These are phyloP conservation scores for Hymenoscyphus infarciens DNA, from an alignment of 2,329 filamentous ascomycete genomes.

Conservation along the genomic window DNA sequence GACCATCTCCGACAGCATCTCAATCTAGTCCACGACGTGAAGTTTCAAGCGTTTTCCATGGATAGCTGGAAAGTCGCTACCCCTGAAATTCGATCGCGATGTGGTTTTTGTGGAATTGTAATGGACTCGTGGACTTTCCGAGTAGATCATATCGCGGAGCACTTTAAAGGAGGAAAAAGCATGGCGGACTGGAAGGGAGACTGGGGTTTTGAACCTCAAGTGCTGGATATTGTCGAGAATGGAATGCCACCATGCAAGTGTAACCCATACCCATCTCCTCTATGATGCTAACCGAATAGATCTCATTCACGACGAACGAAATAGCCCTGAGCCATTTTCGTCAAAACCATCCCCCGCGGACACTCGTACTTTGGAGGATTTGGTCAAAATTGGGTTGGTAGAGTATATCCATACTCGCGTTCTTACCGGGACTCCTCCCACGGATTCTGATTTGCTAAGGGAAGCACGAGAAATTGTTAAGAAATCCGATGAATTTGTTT, in stretches of 20 bases:
- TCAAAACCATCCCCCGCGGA: slow-evolving; percentile 41
- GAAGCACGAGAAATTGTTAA: slow-evolving; percentile 59
- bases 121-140: slow-evolving; percentile 60
- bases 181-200: slow-evolving; percentile 70
- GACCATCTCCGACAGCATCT: slow-evolving; percentile 66
- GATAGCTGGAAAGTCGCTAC: slow-evolving; percentile 58
- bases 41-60: slow-evolving; percentile 62
- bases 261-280: slow-evolving; percentile 23
- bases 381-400: slow-evolving; percentile 55
- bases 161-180: slow-evolving; percentile 62
- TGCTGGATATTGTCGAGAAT: slow-evolving; percentile 62
- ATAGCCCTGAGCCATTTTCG: slow-evolving; percentile 51
- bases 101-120: slow-evolving; percentile 61
- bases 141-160: slow-evolving; percentile 62
- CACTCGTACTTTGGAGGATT: slow-evolving; percentile 57
- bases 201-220: slow-evolving; percentile 62
- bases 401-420: slow-evolving; percentile 48
- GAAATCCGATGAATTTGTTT: slow-evolving; percentile 48
- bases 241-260: slow-evolving; percentile 62
- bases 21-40: slow-evolving; percentile 56
- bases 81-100: slow-evolving; percentile 59
- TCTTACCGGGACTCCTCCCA: slow-evolving; percentile 40
- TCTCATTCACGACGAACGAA: slow-evolving; percentile 61
- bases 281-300: slow-evolving; percentile 40
- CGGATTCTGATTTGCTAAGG: slow-evolving; percentile 52